Evolutionary conservation across 768 basidiomycete species (phyloP).

Genomic region (Suillus subaureus): DNA sequence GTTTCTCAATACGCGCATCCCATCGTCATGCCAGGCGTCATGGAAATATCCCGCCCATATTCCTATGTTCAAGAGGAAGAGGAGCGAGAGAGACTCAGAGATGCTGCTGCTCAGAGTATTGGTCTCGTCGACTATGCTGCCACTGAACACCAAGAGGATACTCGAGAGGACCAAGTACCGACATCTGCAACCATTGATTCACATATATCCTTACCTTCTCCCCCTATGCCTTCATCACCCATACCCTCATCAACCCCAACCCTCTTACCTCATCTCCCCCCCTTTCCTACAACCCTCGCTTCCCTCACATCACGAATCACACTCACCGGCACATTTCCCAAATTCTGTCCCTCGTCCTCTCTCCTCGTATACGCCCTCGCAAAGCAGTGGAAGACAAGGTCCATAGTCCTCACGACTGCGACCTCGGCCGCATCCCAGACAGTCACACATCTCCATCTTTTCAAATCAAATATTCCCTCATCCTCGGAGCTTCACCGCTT

Average conservation of each 20-base stretch:
- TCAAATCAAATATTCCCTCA: slow-evolving; percentile 59
- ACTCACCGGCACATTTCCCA: slow-evolving; percentile 57
- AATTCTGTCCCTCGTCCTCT: slow-evolving; percentile 68
- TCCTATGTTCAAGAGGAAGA: slow-evolving; percentile 60
- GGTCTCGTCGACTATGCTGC: slow-evolving; percentile 43
- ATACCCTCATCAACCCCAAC: slow-evolving; percentile 31
- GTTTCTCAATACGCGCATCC: slow-evolving; percentile 34
- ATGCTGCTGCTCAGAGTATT: slow-evolving; percentile 75
- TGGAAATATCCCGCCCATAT: slow-evolving; percentile 63
- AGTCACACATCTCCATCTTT: slow-evolving; percentile 67
- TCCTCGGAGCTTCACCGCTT: slow-evolving; percentile 75
- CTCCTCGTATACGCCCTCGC: slow-evolving; percentile 73
- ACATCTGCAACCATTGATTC: slow-evolving; percentile 19
- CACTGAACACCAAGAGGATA: not conserved
- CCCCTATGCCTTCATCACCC: slow-evolving; percentile 11
- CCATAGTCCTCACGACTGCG: slow-evolving; percentile 55
- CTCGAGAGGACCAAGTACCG: slow-evolving; percentile 47
- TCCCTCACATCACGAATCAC: slow-evolving; percentile 55
- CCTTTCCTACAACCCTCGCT: slow-evolving; percentile 62
- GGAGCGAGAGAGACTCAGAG: slow-evolving; percentile 74
- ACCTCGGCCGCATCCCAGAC: slow-evolving; percentile 24
- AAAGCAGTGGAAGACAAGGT: slow-evolving; percentile 71
- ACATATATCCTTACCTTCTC: slow-evolving; percentile 19
- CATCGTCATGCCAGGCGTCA: slow-evolving; percentile 64
- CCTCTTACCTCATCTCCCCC: slow-evolving; percentile 38